phyloP scores from a whole-genome alignment of 257 asterid species.

The Capsicum chinense region DNA sequence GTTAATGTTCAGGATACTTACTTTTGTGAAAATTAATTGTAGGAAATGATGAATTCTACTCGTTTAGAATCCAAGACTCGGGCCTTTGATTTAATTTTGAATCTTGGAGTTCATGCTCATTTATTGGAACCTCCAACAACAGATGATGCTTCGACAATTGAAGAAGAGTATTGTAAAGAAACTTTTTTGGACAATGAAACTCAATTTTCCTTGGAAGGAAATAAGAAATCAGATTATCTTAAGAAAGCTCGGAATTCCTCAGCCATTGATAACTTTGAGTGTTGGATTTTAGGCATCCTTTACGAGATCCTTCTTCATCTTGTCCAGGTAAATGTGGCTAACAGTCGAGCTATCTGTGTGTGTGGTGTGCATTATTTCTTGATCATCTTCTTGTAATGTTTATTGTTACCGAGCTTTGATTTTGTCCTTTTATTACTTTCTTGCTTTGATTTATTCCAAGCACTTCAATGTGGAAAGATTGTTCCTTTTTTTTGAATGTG shows the following conservation, averaged over 20 bases:
- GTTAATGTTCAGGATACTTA: conserved; percentile 26
- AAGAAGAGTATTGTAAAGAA: conserved; percentile 84
- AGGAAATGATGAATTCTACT: conserved; percentile 96
- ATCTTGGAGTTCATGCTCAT: conserved; percentile 99
- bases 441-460: background rate
- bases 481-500: background rate
- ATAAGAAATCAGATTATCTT: conserved; percentile 51
- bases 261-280: conserved; percentile 86
- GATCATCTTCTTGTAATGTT: background rate
- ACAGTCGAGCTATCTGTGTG: background rate
- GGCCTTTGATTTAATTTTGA: conserved; percentile 92
- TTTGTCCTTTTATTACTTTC: background rate
- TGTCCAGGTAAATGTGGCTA: conserved; percentile 75
- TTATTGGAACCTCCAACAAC: conserved; percentile 90
- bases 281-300: conserved; percentile 98
- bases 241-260: conserved; percentile 57
- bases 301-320: conserved; percentile 95
- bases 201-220: conserved; percentile 61
- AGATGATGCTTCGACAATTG: conserved; percentile 73
- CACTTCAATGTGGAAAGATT: conserved; percentile 5
- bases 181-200: conserved; percentile 65
- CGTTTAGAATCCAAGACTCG: conserved; percentile 79
- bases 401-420: conserved; percentile 1
- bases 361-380: background rate
- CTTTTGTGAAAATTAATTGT: conserved; percentile 36